phyloP scores from a whole-genome alignment of 1,139 yeast species.

The Debaryomycetaceae sp. region DNA sequence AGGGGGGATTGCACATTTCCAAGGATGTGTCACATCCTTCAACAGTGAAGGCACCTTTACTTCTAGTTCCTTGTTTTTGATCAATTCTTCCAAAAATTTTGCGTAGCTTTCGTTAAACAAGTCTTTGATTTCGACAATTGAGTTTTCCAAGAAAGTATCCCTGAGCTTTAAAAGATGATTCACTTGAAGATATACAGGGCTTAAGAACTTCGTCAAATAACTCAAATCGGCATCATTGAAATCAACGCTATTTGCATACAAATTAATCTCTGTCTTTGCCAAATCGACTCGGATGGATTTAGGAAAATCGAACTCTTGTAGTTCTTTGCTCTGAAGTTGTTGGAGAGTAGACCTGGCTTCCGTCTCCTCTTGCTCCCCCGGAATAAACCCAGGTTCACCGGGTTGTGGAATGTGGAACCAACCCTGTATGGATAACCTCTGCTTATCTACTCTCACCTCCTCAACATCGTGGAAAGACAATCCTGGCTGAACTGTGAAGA shows the following conservation, averaged over 20 bases:
- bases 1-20: conserved; percentile 93
- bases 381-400: conserved; percentile 82
- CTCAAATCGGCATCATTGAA: conserved; percentile 35
- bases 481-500: conserved; percentile 95
- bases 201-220: conserved; percentile 53
- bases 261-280: conserved; percentile 23
- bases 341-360: conserved; percentile 78
- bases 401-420: conserved; percentile 98
- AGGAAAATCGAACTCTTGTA: conserved; percentile 83
- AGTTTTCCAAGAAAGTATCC: conserved; percentile 57
- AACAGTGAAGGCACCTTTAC: conserved; percentile 57
- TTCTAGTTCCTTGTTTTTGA: conserved; percentile 55
- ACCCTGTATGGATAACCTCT: conserved; percentile 89
- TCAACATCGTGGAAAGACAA: conserved; percentile 96
- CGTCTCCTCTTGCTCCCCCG: conserved; percentile 75
- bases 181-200: conserved; percentile 48
- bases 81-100: conserved; percentile 36
- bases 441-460: conserved; percentile 88
- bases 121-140: conserved; percentile 63
- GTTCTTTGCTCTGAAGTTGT: conserved; percentile 71
- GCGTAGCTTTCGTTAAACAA: conserved; percentile 63
- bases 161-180: conserved; percentile 29
- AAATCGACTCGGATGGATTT: conserved; percentile 43
- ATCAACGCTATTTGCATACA: conserved; percentile 18
- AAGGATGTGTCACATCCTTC: conserved; percentile 61